phyloP scores from a whole-genome alignment of 257 asterid species.

The Ophiorrhiza pumila region DNA sequence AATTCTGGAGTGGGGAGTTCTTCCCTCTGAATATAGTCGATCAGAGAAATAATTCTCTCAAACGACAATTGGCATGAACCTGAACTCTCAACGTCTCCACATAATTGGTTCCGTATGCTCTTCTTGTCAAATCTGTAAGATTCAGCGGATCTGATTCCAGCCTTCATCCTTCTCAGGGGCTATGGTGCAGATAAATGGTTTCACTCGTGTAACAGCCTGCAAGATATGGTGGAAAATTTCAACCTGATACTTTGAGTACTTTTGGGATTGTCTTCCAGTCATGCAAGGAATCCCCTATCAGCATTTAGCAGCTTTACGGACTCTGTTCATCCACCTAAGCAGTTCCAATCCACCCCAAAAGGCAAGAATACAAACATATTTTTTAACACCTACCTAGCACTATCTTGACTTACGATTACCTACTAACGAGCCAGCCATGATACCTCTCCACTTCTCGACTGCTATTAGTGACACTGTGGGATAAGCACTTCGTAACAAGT shows the following conservation, averaged over 20 bases:
- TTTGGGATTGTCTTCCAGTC: background rate
- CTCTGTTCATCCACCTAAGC: background rate
- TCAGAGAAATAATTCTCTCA: slow-evolving; percentile 90
- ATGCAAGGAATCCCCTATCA: background rate
- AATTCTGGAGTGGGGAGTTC: slow-evolving; percentile 98
- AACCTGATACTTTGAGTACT: background rate
- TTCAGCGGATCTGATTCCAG: slow-evolving; percentile 94
- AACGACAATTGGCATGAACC: slow-evolving; percentile 89
- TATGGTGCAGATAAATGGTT: slow-evolving; percentile 92
- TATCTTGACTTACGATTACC: too few species aligned
- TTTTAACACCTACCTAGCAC: background rate
- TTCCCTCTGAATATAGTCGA: slow-evolving; percentile 92
- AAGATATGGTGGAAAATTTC: slow-evolving; percentile 20
- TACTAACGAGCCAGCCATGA: background rate
- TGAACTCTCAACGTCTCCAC: slow-evolving; percentile 89
- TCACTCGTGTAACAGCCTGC: slow-evolving; percentile 85
- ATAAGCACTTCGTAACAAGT: background rate
- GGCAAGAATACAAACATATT: background rate
- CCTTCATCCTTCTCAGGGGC: slow-evolving; percentile 94
- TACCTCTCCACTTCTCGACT: background rate
- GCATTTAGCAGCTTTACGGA: background rate
- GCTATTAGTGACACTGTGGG: background rate
- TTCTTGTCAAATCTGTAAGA: slow-evolving; percentile 77
- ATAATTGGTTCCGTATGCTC: slow-evolving; percentile 96
- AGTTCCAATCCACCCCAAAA: background rate